These are phyloP conservation scores for Macaranga tanarius DNA, from an alignment of 441 rosid species.

Conservation along the genomic window DNA sequence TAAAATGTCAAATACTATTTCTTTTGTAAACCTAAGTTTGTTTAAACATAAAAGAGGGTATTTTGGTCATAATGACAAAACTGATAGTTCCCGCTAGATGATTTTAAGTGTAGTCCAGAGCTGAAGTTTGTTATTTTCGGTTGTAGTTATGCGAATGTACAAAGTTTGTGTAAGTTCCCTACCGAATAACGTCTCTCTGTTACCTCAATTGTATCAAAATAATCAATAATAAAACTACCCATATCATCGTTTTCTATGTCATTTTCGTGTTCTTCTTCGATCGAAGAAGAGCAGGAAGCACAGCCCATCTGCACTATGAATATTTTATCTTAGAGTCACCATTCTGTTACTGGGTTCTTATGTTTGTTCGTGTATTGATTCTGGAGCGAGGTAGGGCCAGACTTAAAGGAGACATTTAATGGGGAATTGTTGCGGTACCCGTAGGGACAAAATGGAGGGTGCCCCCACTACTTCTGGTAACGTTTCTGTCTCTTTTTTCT, in stretches of 20 bases:
- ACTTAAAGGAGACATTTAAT: not conserved
- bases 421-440: slow-evolving; percentile 4
- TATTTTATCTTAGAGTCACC: no score
- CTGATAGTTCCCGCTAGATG: not conserved
- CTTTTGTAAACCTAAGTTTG: no score
- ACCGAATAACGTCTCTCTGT: not conserved
- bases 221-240: not conserved
- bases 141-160: no score
- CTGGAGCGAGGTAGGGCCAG: no score
- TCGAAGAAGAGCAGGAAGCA: not conserved
- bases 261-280: not conserved
- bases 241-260: not conserved
- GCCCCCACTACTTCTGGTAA: not conserved
- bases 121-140: not conserved
- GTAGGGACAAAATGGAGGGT: not conserved
- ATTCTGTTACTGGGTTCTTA: not conserved
- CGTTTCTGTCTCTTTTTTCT: not conserved
- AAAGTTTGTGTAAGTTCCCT: not conserved
- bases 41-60: not conserved
- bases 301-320: no score
- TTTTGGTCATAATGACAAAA: not conserved
- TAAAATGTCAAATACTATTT: no score
- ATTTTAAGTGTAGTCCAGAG: no score
- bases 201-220: slow-evolving; percentile 3
- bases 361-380: not conserved